Percentiles rank a stretch among this genome's conserved stretches.
Evolutionary conservation across 192 early-diverging fungal genomes (phyloP).

Genomic region (Umbelopsis vinacea): DNA sequence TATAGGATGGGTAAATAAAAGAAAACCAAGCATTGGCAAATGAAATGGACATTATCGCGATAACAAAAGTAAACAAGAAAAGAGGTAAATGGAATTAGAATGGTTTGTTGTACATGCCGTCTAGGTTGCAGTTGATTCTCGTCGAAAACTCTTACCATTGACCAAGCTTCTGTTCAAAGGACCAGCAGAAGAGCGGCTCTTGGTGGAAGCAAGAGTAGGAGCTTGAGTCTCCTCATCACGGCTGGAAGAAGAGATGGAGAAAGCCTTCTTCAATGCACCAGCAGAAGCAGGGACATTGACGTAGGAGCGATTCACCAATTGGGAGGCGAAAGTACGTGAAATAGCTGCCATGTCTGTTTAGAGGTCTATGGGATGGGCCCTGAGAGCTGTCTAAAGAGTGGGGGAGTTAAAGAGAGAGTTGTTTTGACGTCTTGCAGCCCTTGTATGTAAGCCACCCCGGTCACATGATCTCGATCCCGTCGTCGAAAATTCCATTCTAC

Average conservation of each 20-base stretch:
- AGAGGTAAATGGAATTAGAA: no score
- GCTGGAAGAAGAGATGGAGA: slow-evolving; percentile 43
- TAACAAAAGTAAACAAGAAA: background rate
- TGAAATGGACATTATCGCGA: slow-evolving; percentile 3
- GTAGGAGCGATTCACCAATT: slow-evolving; percentile 56
- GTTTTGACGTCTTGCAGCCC: slow-evolving; percentile 21
- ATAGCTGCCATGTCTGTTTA: slow-evolving; percentile 53
- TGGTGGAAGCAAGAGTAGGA: slow-evolving; percentile 25
- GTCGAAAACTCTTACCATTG: slow-evolving; percentile 46
- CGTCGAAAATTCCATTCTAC: no score
- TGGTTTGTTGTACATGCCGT: no score
- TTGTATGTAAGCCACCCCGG: slow-evolving; percentile 12
- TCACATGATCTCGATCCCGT: background rate
- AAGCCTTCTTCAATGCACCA: slow-evolving; percentile 46
- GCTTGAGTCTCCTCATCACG: slow-evolving; percentile 39
- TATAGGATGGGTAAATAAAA: slow-evolving; percentile 8
- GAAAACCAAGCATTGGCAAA: background rate
- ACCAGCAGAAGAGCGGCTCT: slow-evolving; percentile 40
- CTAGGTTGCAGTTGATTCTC: no score
- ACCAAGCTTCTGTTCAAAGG: slow-evolving; percentile 48
- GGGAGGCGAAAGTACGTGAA: slow-evolving; percentile 49
- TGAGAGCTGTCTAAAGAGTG: slow-evolving; percentile 20
- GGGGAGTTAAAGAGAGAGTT: slow-evolving; percentile 5
- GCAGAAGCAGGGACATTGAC: slow-evolving; percentile 48
- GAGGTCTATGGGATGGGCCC: slow-evolving; percentile 18